phyloP scores from a whole-genome alignment of 2,329 filamentous ascomycete species.

The Ceratocystis colombiana region DNA sequence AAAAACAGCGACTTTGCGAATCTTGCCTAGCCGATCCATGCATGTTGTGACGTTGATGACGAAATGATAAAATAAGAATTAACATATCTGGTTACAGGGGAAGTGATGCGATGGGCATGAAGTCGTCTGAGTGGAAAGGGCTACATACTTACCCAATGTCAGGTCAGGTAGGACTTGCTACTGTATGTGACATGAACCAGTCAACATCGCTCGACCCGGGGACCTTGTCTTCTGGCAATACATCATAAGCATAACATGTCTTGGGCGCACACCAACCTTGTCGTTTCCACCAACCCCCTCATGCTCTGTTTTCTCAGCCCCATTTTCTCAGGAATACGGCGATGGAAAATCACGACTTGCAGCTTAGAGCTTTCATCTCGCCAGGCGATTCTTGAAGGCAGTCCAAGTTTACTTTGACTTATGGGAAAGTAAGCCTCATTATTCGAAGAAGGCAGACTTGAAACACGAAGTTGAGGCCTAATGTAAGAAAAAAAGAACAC shows the following conservation, averaged over 20 bases:
- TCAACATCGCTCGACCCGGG: too few species aligned
- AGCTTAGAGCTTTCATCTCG: not conserved
- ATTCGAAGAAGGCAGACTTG: not conserved
- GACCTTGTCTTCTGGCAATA: not conserved
- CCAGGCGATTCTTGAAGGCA: not conserved
- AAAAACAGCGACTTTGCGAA: not conserved
- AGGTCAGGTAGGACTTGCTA: not conserved
- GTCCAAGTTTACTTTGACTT: too few species aligned
- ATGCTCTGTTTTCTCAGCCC: not conserved
- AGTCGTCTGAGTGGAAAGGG: not conserved
- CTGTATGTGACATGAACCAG: not conserved
- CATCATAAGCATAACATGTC: not conserved
- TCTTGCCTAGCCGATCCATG: not conserved
- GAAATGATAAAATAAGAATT: slow-evolving; percentile 8
- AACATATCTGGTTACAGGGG: not conserved
- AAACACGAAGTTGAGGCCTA: not conserved
- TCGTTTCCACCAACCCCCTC: not conserved
- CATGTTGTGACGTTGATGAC: not conserved
- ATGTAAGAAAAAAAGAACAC: not conserved
- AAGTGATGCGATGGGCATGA: not conserved
- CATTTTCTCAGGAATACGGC: not conserved
- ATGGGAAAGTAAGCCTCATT: not conserved
- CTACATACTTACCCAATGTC: not conserved
- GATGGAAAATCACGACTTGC: not conserved
- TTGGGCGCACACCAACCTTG: not conserved